phyloP scores from a whole-genome alignment of 306 rosid genomes.

The Fagus crenata region DNA sequence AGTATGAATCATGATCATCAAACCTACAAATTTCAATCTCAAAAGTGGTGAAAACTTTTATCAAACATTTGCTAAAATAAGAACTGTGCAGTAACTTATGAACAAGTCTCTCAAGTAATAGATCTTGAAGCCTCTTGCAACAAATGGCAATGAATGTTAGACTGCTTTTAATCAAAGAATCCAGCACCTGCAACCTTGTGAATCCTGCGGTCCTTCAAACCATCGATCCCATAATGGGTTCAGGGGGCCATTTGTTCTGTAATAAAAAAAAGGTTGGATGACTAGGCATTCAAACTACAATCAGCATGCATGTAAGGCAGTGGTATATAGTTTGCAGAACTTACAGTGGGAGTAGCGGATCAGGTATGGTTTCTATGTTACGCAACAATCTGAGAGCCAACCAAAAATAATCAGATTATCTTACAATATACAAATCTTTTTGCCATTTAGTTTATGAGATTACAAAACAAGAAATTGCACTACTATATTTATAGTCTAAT shows the following conservation, averaged over 20 bases:
- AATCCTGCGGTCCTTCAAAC: constrained; percentile 78
- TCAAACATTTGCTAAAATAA: not conserved
- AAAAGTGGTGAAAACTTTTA: not conserved
- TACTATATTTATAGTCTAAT: not conserved
- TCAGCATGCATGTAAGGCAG: constrained; percentile 1
- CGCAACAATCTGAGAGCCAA: constrained; percentile 51
- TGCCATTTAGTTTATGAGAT: constrained; percentile 5
- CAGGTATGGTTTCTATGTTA: constrained; percentile 48
- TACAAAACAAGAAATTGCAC: not conserved
- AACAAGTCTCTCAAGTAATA: not conserved
- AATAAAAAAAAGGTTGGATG: constrained; percentile 16
- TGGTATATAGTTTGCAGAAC: constrained; percentile 30
- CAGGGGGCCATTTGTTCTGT: constrained; percentile 66
- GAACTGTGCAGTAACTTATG: constrained; percentile 4
- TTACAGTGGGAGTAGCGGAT: constrained; percentile 74
- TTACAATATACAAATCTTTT: constrained; percentile 1
- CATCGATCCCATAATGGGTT: constrained; percentile 69
- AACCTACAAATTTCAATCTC: constrained; percentile 6
- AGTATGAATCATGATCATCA: not conserved
- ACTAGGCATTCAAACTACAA: constrained; percentile 18
- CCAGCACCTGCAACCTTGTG: constrained; percentile 62
- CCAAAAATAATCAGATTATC: constrained; percentile 24
- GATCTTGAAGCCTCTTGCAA: constrained; percentile 18
- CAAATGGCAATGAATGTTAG: constrained; percentile 23
- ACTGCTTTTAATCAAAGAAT: constrained; percentile 56